Conservation (phyloP, 176 grass and related monocot species). For the Metroxylon sagu region DNA sequence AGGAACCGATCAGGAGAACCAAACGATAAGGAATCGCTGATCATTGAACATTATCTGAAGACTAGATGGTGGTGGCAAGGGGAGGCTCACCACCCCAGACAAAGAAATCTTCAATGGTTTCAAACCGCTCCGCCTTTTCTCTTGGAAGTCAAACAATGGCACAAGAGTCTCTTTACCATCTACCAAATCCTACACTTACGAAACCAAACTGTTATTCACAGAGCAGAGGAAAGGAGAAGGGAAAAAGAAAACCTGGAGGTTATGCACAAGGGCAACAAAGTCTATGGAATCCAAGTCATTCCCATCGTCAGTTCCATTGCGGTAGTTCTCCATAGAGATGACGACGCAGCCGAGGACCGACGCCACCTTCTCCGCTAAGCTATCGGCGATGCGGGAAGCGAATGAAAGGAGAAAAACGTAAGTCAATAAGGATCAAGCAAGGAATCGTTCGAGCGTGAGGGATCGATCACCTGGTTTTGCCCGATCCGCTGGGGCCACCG, state of each 20-base stretch:
- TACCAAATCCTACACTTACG: constrained; percentile 72
- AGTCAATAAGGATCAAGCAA: too few relatives aligned
- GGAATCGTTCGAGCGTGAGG: neutral
- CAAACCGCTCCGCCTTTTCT: constrained; percentile 68
- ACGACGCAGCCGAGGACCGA: constrained; percentile 83
- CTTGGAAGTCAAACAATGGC: constrained; percentile 86
- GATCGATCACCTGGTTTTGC: constrained; percentile 66
- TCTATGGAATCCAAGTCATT: constrained; percentile 76
- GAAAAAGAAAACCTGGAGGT: constrained; percentile 52
- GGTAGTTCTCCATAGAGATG: constrained; percentile 97
- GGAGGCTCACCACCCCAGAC: constrained; percentile 58
- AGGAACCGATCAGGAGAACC: constrained; percentile 15
- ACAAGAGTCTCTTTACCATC: constrained; percentile 72
- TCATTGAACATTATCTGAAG: too few relatives aligned
- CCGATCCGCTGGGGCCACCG: constrained; percentile 85
- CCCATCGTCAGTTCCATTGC: constrained; percentile 56
- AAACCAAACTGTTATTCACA: constrained; percentile 11
- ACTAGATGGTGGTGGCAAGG: too few relatives aligned
- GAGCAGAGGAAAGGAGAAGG: constrained; percentile 12
- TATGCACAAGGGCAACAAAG: constrained; percentile 46
- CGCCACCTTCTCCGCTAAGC: constrained; percentile 94
- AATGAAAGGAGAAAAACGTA: too few relatives aligned
- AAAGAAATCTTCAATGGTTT: constrained; percentile 67
- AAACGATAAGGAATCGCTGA: neutral
- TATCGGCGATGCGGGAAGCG: neutral